Evolutionary conservation across 495 filamentous ascomycete species (phyloP), one percentile per base, ranked within the genome.

Genomic region (Massariosphaeria phaeospora): DNA sequence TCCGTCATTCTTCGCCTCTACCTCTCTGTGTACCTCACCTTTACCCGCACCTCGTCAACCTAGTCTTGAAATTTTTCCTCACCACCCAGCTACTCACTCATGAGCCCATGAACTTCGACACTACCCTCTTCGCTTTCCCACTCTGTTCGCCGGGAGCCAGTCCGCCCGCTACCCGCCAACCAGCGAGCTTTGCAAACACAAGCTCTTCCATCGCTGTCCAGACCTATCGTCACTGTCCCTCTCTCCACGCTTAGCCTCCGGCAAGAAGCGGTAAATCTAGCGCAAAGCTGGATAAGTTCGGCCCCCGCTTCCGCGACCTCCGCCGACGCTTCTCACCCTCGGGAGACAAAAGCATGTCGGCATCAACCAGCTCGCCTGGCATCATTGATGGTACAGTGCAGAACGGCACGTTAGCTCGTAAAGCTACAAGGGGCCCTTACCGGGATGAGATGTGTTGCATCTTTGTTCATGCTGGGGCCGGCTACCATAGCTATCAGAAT

Each of bases 381-480:
- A 39, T 26, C 13, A 52, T 36, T 17, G 55, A 63, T 40, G 61
- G 61, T 33, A 51, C 45, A 33, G 41, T 25, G n/a, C 43, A 38
- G 9, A 21, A 29, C 18, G 48, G 51, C 13, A 18, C 45, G 31
- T 51, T 41, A 44, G 29, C 41, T n/a, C 61, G 57, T 11, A 50
- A 62, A 48, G 50, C 69, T 64, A 67, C 66, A 67, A 49, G 46
- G 25, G 46, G 66, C 48, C 51, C 63, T 34, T 45, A 61, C 53
- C 18, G 61, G 60, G 68, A 74, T 15, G 74, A 80, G 46, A 54
- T 79, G 9, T 78, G 74, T 53, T 86, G 85, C n/a, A 86, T 97
- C 29, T 96, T 95, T 65, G 82, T 97, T 51, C 93, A 98, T 73
- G 93, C 91, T 18, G 93, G 93, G 11, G 93, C 93, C 15, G 93